These are phyloP conservation scores for Eimeria nieschulzi DNA, from an alignment of 169 alveolate species.

Conservation along the genomic window DNA sequence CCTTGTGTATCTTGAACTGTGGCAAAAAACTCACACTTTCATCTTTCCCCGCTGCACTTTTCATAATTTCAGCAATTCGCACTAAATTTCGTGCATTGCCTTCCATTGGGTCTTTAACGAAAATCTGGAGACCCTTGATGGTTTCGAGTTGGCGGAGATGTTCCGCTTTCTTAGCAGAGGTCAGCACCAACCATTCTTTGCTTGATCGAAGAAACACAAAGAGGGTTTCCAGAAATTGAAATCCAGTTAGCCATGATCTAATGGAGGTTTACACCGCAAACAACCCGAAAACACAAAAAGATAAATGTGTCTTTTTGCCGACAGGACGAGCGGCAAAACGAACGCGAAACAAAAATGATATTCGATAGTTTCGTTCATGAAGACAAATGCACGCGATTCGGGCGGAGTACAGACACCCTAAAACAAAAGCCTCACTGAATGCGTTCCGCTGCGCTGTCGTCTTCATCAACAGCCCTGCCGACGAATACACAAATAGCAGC, in stretches of 20 bases:
- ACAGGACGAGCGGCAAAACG: not conserved
- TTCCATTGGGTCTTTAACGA: not conserved
- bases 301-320: too few species aligned
- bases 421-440: not conserved
- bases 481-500: not conserved
- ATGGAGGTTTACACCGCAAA: not conserved
- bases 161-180: constrained; percentile 88
- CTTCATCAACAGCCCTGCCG: not conserved
- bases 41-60: not conserved
- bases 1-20: too few species aligned
- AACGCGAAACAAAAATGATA: not conserved
- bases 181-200: constrained; percentile 82
- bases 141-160: constrained; percentile 42
- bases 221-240: constrained; percentile 91
- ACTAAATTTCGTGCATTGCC: not conserved
- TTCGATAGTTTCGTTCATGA: not conserved
- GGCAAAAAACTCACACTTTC: not conserved
- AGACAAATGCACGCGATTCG: not conserved
- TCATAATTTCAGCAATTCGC: not conserved
- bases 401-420: not conserved
- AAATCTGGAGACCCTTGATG: not conserved
- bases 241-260: constrained; percentile 91
- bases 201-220: constrained; percentile 84
- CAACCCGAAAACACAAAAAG: not conserved
- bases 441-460: constrained; percentile 18